Conservation (phyloP, 768 basidiomycete species). For the Amyloporia xantha region DNA sequence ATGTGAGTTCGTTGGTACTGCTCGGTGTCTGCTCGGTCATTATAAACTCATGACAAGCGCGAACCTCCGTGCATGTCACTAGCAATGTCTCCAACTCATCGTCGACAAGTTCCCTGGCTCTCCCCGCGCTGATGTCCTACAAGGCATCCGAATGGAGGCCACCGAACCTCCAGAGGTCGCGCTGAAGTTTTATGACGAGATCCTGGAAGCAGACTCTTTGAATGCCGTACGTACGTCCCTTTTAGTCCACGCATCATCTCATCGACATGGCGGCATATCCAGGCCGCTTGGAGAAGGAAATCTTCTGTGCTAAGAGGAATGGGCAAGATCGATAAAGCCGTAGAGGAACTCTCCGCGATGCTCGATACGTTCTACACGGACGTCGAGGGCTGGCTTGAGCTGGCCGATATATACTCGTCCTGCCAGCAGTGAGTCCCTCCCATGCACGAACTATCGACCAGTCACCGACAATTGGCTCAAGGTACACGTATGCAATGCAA, state of each 20-base stretch:
- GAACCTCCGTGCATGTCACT: not conserved
- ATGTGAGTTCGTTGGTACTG: slow-evolving; percentile 41
- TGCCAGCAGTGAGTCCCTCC: slow-evolving; percentile 58
- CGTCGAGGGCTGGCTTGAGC: slow-evolving; percentile 81
- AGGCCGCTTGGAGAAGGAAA: slow-evolving; percentile 78
- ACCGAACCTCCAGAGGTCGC: slow-evolving; percentile 50
- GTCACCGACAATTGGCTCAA: slow-evolving; percentile 23
- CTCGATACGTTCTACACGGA: slow-evolving; percentile 89
- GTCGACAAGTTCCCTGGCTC: slow-evolving; percentile 67
- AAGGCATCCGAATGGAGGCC: slow-evolving; percentile 74
- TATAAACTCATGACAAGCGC: not conserved
- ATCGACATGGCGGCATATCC: too few relatives aligned
- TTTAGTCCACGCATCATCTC: too few relatives aligned
- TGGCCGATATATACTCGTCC: slow-evolving; percentile 72
- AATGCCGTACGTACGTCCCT: slow-evolving; percentile 52
- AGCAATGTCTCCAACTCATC: slow-evolving; percentile 63
- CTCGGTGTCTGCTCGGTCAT: not conserved
- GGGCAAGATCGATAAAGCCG: slow-evolving; percentile 58
- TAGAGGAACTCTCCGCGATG: slow-evolving; percentile 63
- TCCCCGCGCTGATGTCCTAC: slow-evolving; percentile 70
- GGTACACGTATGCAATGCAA: slow-evolving; percentile 68
- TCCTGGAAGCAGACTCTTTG: slow-evolving; percentile 58
- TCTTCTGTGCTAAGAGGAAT: slow-evolving; percentile 62
- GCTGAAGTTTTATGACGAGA: slow-evolving; percentile 53
- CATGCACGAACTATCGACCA: not conserved